These are phyloP conservation scores for Cryptosporidium ubiquitum DNA, from an alignment of 169 alveolate species.

Conservation along the genomic window DNA sequence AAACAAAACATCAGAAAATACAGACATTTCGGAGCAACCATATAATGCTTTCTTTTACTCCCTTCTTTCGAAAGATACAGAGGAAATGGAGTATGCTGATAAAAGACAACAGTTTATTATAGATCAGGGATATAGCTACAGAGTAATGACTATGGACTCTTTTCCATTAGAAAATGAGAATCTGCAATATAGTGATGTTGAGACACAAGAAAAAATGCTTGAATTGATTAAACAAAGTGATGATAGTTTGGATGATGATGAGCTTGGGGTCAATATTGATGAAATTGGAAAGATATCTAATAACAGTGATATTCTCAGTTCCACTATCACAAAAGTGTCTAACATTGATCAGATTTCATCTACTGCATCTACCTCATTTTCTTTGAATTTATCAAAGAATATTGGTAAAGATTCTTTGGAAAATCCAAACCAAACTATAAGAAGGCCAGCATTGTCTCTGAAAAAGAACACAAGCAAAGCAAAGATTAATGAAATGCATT, in stretches of 20 bases:
- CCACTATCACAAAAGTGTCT: constrained; percentile 41
- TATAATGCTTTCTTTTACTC: constrained; percentile 97
- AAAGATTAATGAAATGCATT: constrained; percentile 66
- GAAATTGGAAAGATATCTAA: constrained; percentile 4
- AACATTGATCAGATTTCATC: constrained; percentile 26
- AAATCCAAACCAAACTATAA: not conserved
- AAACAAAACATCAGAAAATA: not conserved
- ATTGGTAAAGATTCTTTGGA: not conserved
- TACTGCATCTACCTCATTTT: constrained; percentile 1
- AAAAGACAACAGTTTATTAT: constrained; percentile 96
- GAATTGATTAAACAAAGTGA: constrained; percentile 53
- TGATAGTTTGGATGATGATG: constrained; percentile 53
- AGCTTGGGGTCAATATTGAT: constrained; percentile 10
- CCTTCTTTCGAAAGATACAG: constrained; percentile 96
- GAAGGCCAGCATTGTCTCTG: constrained; percentile 43
- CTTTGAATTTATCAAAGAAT: not conserved
- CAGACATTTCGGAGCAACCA: constrained; percentile 31
- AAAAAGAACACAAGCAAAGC: constrained; percentile 21
- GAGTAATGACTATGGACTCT: constrained; percentile 64
- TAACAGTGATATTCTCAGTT: constrained; percentile 32
- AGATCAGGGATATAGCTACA: constrained; percentile 90
- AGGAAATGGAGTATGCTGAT: constrained; percentile 96
- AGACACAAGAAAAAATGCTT: constrained; percentile 29
- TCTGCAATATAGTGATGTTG: constrained; percentile 32
- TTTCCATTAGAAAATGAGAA: constrained; percentile 58